Evolutionary conservation across 257 asterid genomes (phyloP).

Genomic region (Vinca minor): DNA sequence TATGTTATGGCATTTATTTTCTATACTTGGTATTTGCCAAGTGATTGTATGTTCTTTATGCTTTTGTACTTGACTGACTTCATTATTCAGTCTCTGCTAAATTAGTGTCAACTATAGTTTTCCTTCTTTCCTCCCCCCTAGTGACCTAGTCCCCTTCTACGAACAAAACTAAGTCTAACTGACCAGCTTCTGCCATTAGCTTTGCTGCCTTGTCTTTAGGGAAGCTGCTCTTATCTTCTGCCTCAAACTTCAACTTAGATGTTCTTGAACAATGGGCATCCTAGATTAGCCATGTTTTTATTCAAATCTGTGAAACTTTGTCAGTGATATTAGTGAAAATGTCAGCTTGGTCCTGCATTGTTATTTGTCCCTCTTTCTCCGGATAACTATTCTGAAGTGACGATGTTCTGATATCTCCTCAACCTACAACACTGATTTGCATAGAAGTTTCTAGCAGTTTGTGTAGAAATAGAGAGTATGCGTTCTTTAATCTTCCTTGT

Average conservation of each 20-base stretch:
- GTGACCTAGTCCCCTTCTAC: too few relatives aligned
- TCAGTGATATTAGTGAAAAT: not conserved
- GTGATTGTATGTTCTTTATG: not conserved
- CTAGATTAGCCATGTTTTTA: not conserved
- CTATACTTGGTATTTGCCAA: not conserved
- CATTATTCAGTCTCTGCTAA: conserved; percentile 1
- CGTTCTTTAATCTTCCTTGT: not conserved
- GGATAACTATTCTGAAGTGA: not conserved
- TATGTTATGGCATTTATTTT: conserved; percentile 6
- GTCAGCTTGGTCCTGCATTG: not conserved
- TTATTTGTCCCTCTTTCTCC: not conserved
- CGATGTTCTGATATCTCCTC: not conserved
- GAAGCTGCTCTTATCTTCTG: not conserved
- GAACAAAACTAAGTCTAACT: too few relatives aligned
- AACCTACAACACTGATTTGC: not conserved
- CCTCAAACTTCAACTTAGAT: not conserved
- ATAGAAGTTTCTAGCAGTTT: not conserved
- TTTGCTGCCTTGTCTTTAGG: not conserved
- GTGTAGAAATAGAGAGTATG: not conserved
- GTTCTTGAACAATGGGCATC: not conserved
- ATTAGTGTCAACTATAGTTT: not conserved
- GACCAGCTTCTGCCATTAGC: conserved; percentile 10
- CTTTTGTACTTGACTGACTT: not conserved
- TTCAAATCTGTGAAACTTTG: not conserved
- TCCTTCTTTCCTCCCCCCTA: too few relatives aligned